Percentiles rank a stretch among this genome's conserved stretches.
phyloP scores from a whole-genome alignment of 2,329 filamentous ascomycete species.

The Pyrenophora graminea region DNA sequence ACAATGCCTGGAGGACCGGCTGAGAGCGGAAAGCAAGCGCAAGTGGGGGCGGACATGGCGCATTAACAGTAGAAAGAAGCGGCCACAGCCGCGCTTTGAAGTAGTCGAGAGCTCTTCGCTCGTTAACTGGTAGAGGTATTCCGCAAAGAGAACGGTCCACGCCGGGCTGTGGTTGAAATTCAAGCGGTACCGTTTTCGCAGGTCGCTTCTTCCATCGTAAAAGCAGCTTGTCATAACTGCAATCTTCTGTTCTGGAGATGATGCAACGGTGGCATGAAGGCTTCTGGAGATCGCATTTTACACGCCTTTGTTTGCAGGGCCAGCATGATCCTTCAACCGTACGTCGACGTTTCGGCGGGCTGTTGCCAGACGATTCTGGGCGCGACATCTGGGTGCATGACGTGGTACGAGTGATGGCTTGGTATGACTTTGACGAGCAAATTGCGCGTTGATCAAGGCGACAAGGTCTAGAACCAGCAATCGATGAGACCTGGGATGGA shows the following conservation, averaged over 20 bases:
- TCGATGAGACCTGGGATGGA: background rate
- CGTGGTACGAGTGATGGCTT: constrained; percentile 4
- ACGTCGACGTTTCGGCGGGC: constrained; percentile 11
- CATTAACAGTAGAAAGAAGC: constrained; percentile 12
- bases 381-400: constrained; percentile 16
- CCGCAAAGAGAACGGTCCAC: constrained; percentile 1
- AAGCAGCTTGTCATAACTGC: constrained; percentile 12
- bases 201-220: constrained; percentile 16
- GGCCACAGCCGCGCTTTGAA: constrained; percentile 21
- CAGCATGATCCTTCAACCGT: constrained; percentile 17
- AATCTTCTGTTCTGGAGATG: constrained; percentile 7
- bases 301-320: constrained; percentile 13
- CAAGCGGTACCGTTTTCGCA: constrained; percentile 8
- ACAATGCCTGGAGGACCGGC: constrained; percentile 17
- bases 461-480: background rate
- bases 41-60: constrained; percentile 16
- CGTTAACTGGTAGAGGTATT: constrained; percentile 11
- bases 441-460: background rate
- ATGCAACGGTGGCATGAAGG: constrained; percentile 10
- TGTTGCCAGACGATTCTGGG: constrained; percentile 14
- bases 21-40: constrained; percentile 16
- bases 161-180: constrained; percentile 2
- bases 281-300: constrained; percentile 13
- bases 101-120: constrained; percentile 20
- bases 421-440: background rate